These are phyloP conservation scores for Elongisporangium undulatum DNA, from an alignment of 352 stramenopile genomes.

Conservation along the genomic window DNA sequence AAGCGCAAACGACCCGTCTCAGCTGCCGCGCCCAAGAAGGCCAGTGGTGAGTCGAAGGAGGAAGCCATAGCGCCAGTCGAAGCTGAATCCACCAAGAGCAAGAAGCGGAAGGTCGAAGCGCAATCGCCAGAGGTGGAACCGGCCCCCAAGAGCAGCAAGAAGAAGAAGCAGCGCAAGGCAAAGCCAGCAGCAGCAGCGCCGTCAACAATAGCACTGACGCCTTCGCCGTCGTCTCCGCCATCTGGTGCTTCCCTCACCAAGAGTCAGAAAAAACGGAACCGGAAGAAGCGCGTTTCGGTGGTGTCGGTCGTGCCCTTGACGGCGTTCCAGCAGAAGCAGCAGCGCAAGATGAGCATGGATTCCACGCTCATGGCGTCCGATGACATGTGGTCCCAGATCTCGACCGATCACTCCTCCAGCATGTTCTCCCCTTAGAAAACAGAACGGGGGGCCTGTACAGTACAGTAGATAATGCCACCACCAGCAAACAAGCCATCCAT, in stretches of 20 bases:
- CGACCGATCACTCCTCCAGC: slow-evolving; percentile 33
- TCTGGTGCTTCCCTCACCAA: background rate
- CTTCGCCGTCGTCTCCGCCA: background rate
- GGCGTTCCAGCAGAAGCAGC: slow-evolving; percentile 10
- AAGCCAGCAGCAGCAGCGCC: slow-evolving; percentile 1
- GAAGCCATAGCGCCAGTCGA: background rate
- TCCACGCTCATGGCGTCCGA: slow-evolving; percentile 55
- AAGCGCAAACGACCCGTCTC: slow-evolving; percentile 25
- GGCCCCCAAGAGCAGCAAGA: slow-evolving; percentile 14
- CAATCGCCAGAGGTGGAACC: background rate
- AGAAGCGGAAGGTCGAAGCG: slow-evolving; percentile 2
- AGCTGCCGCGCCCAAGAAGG: slow-evolving; percentile 8
- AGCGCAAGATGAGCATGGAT: slow-evolving; percentile 64
- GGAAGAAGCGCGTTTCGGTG: slow-evolving; percentile 3
- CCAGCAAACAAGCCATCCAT: background rate
- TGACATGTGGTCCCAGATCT: slow-evolving; percentile 66
- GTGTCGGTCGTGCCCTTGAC: slow-evolving; percentile 2
- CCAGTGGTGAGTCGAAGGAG: background rate
- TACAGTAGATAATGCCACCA: background rate
- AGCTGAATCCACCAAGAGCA: background rate
- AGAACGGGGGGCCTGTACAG: background rate
- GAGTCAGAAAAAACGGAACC: slow-evolving; percentile 8
- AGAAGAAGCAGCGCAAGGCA: slow-evolving; percentile 11
- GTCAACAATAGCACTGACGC: background rate
- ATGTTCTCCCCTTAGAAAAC: slow-evolving; percentile 10